phyloP scores from a whole-genome alignment of 2,329 filamentous ascomycete genomes.

The Neofusicoccum ribis region DNA sequence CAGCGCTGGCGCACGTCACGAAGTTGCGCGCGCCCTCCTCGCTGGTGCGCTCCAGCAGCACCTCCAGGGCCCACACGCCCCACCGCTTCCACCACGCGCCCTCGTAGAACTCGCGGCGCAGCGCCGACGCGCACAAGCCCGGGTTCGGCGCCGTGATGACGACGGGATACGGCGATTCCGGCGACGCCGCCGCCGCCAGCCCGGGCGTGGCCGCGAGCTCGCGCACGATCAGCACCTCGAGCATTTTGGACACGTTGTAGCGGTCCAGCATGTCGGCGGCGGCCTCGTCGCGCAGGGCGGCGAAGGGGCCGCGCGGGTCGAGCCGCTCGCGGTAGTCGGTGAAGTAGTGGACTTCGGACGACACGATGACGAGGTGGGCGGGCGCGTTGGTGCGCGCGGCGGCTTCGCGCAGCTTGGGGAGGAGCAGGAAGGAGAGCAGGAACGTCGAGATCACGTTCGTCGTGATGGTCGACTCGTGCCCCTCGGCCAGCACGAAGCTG shows the following conservation, averaged over 20 bases:
- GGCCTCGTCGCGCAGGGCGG: constrained; percentile 22
- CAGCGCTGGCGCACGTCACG: constrained; percentile 37
- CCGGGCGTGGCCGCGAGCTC: constrained; percentile 20
- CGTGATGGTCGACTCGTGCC: constrained; percentile 36
- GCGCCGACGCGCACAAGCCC: constrained; percentile 22
- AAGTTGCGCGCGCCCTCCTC: constrained; percentile 45
- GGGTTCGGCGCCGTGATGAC: constrained; percentile 23
- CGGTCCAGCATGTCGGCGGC: constrained; percentile 23
- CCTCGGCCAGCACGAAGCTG: constrained; percentile 28
- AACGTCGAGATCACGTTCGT: constrained; percentile 44
- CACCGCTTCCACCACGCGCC: neutral
- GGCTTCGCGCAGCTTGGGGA: constrained; percentile 29
- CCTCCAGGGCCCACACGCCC: constrained; percentile 22
- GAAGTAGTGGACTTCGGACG: constrained; percentile 22
- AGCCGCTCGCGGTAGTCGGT: constrained; percentile 18
- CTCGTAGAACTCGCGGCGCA: constrained; percentile 20
- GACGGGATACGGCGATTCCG: constrained; percentile 1
- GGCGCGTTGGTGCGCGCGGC: neutral
- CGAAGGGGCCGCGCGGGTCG: constrained; percentile 23
- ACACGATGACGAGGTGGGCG: constrained; percentile 22
- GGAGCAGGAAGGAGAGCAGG: constrained; percentile 33
- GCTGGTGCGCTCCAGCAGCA: constrained; percentile 36
- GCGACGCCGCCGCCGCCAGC: neutral
- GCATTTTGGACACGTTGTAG: constrained; percentile 30
- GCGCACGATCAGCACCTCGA: constrained; percentile 28